Conservation (phyloP, 345 rosid species). For the Geranium rotundifolium region DNA sequence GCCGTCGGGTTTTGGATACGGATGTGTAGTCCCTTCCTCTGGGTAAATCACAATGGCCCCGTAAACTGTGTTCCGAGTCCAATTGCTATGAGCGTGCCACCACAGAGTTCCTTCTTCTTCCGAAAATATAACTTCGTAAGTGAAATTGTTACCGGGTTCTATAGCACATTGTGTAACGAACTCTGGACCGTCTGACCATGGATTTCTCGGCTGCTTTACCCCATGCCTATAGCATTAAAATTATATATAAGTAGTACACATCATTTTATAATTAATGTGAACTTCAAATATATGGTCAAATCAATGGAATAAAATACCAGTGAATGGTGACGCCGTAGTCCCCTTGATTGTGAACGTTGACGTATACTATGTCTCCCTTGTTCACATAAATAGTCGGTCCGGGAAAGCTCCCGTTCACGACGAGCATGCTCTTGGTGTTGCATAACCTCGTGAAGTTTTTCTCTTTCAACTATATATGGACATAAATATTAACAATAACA, state of each 20-base stretch:
- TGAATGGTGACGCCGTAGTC: constrained; percentile 8
- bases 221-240: too few species aligned
- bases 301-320: constrained; percentile 5
- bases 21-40: not conserved
- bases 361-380: constrained; percentile 2
- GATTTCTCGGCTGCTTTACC: constrained; percentile 1
- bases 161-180: not conserved
- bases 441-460: constrained; percentile 4
- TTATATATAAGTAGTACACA: too few species aligned
- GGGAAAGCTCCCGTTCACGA: constrained; percentile 5
- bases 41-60: constrained; percentile 2
- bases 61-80: not conserved
- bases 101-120: too few species aligned
- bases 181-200: constrained; percentile 6
- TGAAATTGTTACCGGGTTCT: not conserved
- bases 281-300: too few species aligned
- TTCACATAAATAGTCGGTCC: constrained; percentile 1
- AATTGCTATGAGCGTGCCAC: not conserved
- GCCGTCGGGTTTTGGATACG: not conserved
- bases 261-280: too few species aligned
- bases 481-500: too few species aligned
- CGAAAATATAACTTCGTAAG: not conserved
- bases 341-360: constrained; percentile 8
- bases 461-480: constrained; percentile 10
- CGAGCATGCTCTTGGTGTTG: not conserved